Evolutionary conservation across 2,329 filamentous ascomycete genomes (phyloP).

Genomic region (Fusarium lateritium): DNA sequence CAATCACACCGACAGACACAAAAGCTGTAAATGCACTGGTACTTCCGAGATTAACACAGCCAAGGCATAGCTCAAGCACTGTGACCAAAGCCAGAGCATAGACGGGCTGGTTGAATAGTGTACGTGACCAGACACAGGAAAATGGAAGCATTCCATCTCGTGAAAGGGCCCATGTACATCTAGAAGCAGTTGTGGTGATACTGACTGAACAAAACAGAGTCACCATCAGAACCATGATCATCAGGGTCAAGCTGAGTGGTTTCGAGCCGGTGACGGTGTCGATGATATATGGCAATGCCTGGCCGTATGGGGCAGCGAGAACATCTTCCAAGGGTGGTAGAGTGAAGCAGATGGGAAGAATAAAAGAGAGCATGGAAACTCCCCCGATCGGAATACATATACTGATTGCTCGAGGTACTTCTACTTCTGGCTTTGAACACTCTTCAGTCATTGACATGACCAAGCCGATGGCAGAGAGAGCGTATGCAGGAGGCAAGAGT

Average conservation of each 20-base stretch:
- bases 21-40: slow-evolving; percentile 12
- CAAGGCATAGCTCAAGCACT: neutral
- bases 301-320: neutral
- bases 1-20: neutral
- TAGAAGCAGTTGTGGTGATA: neutral
- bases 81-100: neutral
- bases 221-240: neutral
- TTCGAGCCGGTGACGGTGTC: neutral
- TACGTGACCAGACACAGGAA: neutral
- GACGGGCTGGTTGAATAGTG: neutral
- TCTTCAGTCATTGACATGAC: slow-evolving; percentile 12
- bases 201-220: neutral
- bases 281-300: neutral
- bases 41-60: neutral
- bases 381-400: slow-evolving; percentile 3
- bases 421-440: slow-evolving; percentile 2
- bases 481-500: neutral
- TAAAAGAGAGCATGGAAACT: neutral
- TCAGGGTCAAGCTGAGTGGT: neutral
- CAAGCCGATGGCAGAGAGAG: neutral
- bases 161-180: neutral
- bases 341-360: slow-evolving; percentile 1
- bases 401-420: neutral
- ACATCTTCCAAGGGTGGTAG: neutral
- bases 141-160: neutral